Percentiles rank a stretch among this genome's conserved stretches.
Conservation (phyloP, 768 basidiomycete species). For the Lactarius sp. region DNA sequence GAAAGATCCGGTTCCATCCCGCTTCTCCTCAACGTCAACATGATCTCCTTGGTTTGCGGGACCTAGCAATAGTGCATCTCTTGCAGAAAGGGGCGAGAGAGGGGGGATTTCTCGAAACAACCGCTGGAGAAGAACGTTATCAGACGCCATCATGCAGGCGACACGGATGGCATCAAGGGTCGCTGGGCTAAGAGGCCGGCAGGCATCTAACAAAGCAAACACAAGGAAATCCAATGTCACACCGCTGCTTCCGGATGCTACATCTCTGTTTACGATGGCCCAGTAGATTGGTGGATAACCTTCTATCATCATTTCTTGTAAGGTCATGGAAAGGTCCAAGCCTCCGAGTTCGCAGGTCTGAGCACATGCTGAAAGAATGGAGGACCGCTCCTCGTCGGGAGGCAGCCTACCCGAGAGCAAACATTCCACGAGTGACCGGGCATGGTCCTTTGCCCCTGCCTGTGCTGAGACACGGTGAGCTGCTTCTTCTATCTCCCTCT, state of each 20-base stretch:
- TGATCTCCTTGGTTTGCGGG: constrained; percentile 43
- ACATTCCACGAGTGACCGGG: neutral
- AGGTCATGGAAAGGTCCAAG: constrained; percentile 49
- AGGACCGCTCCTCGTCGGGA: neutral
- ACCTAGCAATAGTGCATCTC: constrained; percentile 44
- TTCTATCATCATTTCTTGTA: constrained; percentile 62
- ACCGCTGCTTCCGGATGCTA: constrained; percentile 13
- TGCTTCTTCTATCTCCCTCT: neutral
- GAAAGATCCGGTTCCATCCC: constrained; percentile 41
- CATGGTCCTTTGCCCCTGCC: neutral
- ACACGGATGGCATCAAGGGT: constrained; percentile 46
- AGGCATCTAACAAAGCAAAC: constrained; percentile 44
- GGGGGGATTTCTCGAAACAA: constrained; percentile 45
- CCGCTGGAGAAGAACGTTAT: constrained; percentile 56
- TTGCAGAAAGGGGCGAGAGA: constrained; percentile 48
- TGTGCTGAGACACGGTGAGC: neutral
- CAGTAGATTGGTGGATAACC: constrained; percentile 65
- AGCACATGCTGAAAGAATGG: constrained; percentile 55
- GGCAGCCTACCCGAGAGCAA: constrained; percentile 3
- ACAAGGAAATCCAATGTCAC: constrained; percentile 35
- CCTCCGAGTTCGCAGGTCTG: constrained; percentile 49
- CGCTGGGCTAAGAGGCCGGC: constrained; percentile 36
- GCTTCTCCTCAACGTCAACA: constrained; percentile 47
- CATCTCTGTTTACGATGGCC: constrained; percentile 56
- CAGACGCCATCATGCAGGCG: constrained; percentile 59